Evolutionary conservation across 2,329 filamentous ascomycete genomes (phyloP).

Genomic region (Colletotrichum sp.): DNA sequence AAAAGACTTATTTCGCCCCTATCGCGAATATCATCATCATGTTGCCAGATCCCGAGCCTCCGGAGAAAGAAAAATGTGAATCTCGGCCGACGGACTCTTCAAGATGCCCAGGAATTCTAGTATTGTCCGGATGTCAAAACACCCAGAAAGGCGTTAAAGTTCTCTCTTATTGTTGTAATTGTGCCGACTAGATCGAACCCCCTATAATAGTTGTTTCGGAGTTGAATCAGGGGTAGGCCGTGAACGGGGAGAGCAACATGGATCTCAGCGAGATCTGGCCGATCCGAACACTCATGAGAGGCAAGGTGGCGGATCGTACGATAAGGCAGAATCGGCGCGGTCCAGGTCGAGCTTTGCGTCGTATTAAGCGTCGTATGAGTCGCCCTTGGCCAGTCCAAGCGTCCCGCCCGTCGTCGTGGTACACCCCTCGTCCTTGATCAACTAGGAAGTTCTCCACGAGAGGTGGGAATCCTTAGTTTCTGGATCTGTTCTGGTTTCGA

Average conservation of each 20-base stretch:
- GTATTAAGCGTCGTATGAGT: not conserved
- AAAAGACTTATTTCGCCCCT: not conserved
- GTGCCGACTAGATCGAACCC: not conserved
- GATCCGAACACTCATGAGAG: not conserved
- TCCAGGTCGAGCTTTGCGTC: not conserved
- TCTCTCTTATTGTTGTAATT: not conserved
- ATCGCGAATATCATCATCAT: not conserved
- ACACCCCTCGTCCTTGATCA: not conserved
- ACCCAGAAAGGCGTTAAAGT: not conserved
- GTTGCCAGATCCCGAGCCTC: not conserved
- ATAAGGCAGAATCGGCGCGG: not conserved
- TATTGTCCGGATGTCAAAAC: not conserved
- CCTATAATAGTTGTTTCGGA: not conserved
- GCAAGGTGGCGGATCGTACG: not conserved
- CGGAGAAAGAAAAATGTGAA: not conserved
- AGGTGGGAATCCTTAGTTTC: not conserved
- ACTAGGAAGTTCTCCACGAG: not conserved
- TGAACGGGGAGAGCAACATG: not conserved
- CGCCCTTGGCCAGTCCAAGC: not conserved
- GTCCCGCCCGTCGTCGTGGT: not conserved
- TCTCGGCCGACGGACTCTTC: not conserved
- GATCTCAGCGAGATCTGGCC: not conserved
- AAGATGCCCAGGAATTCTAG: not conserved
- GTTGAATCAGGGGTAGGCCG: not conserved
- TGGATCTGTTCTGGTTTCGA: not conserved